Evolutionary conservation across 2,329 filamentous ascomycete species (phyloP), one percentile per base, ranked within the genome.

Genomic region (Nothopassalora personata): DNA sequence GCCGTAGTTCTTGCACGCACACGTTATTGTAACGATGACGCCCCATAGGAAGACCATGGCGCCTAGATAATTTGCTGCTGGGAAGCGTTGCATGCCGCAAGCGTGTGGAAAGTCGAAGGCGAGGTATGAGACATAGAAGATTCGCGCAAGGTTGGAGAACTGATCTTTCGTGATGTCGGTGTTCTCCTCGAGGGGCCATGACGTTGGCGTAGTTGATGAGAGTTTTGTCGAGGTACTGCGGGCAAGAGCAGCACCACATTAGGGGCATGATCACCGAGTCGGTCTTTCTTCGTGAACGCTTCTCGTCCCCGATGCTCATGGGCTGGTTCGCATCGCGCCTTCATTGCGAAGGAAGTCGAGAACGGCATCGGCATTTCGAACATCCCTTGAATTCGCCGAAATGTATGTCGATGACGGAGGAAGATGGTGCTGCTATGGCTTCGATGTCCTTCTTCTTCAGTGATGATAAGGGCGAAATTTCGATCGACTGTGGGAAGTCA

Each of bases 11-110:
- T 79, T 77, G 50, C 77, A 79, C 3, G 78, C 79, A n/a, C 75
- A 74, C 9, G 79, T 81, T 6, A 77, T 70, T 1, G 78, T 73
- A 2, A 82, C 75, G 51, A 80, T 75, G 3, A 79, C 65, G 9
- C 79, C 80, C 80, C 79, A 82, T 13, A 78, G 67, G 3, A 71
- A 67, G 0, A 79, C 74, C 53, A 70, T 72, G 4, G 64, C 57
- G 0, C 79, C 79, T 5, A 84, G 72, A 57, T 81, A 83, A 64
- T 82, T 83, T 31, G 80, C 80, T 0, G 78, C 78, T 0, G 81
- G 81, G 0, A 83, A 70, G 7, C 77, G 74, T 64, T 83, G 81
- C 75, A 83, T 81, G 8, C 79, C 71, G 61, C 5, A 5, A 5
- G 31, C 31, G 54, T 74, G 71, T 4, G 74, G 74, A 43, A 76